Evolutionary conservation across 306 rosid species (phyloP).

Genomic region (Bauhinia variegata): DNA sequence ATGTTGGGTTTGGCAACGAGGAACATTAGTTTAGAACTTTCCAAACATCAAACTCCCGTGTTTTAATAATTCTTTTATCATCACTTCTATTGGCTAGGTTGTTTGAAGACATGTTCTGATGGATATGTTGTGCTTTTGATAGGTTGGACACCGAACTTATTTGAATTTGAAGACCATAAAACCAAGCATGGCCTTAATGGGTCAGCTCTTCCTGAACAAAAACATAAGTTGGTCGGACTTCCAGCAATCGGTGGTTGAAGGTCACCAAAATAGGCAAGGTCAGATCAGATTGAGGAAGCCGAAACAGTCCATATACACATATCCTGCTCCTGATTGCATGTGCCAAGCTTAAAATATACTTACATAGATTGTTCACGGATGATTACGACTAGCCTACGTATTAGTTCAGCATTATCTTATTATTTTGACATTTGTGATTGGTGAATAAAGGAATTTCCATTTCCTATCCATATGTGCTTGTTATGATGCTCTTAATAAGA

Average conservation of each 20-base stretch:
- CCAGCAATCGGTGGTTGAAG: slow-evolving; percentile 63
- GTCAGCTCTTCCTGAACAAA: slow-evolving; percentile 91
- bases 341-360: slow-evolving; percentile 61
- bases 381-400: slow-evolving; percentile 35
- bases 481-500: slow-evolving; percentile 46
- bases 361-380: slow-evolving; percentile 27
- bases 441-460: slow-evolving; percentile 53
- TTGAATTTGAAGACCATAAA: slow-evolving; percentile 84
- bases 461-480: slow-evolving; percentile 37
- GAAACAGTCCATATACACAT: slow-evolving; percentile 91
- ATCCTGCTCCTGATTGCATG: slow-evolving; percentile 96
- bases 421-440: slow-evolving; percentile 42
- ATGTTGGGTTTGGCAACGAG: slow-evolving; percentile 7
- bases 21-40: not conserved
- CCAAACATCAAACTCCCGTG: not conserved
- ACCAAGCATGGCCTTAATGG: slow-evolving; percentile 91
- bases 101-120: slow-evolving; percentile 1
- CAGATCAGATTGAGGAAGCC: slow-evolving; percentile 81
- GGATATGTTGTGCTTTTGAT: slow-evolving; percentile 38
- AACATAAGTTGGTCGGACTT: slow-evolving; percentile 78
- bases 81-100: not conserved
- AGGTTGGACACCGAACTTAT: slow-evolving; percentile 96
- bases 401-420: slow-evolving; percentile 43
- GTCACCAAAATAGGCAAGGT: slow-evolving; percentile 87
- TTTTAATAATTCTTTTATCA: slow-evolving; percentile 4